These are phyloP conservation scores for Clonostachys rhizophaga DNA, from an alignment of 2,329 filamentous ascomycete genomes.

Conservation along the genomic window DNA sequence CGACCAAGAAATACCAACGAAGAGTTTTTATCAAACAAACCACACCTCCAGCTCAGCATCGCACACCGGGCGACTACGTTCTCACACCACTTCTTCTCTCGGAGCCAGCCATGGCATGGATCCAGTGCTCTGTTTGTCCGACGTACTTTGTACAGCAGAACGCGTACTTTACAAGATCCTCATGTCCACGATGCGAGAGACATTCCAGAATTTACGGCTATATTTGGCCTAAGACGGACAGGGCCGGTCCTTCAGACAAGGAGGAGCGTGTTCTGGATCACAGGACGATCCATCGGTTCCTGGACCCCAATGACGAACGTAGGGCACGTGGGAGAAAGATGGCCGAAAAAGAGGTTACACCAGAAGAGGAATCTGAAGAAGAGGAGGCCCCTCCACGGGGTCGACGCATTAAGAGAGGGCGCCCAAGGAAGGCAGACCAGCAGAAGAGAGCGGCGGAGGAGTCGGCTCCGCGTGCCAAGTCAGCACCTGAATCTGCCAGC, in stretches of 20 bases:
- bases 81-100: conserved; percentile 73
- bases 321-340: conserved; percentile 38
- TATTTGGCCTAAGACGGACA: conserved; percentile 93
- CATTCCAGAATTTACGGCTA: conserved; percentile 96
- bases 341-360: conserved; percentile 3
- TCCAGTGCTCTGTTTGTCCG: conserved; percentile 81
- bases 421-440: neutral
- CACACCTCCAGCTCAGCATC: conserved; percentile 27
- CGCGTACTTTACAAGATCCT: conserved; percentile 78
- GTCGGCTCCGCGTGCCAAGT: neutral
- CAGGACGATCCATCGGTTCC: conserved; percentile 79
- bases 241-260: conserved; percentile 67
- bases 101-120: conserved; percentile 75
- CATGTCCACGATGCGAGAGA: conserved; percentile 88
- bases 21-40: conserved; percentile 24
- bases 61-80: conserved; percentile 75
- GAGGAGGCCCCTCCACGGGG: conserved; percentile 13
- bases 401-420: conserved; percentile 11
- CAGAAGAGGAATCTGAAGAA: conserved; percentile 14
- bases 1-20: conserved; percentile 28
- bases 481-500: neutral
- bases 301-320: conserved; percentile 66
- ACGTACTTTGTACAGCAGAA: conserved; percentile 82
- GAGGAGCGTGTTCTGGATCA: conserved; percentile 76
- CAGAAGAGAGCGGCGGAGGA: neutral